Evolutionary conservation across 202 grass and related monocot species (phyloP).

Genomic region (Brachypodium distachyon): DNA sequence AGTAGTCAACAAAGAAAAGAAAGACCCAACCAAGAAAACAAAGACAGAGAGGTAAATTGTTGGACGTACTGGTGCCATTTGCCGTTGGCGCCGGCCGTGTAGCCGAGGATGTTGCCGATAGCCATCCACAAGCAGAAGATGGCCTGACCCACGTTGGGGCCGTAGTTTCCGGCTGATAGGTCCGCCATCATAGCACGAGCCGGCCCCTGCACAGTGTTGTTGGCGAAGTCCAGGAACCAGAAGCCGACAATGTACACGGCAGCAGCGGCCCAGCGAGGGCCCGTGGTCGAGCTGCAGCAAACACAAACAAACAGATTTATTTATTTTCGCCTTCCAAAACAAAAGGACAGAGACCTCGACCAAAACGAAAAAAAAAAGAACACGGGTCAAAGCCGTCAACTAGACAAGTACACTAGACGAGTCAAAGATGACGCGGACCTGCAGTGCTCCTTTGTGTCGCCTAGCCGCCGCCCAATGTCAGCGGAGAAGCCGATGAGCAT

Average conservation of each 20-base stretch:
- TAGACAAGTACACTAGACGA: too few species aligned
- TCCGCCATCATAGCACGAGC: conserved; percentile 88
- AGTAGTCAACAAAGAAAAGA: background rate
- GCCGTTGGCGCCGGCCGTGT: conserved; percentile 67
- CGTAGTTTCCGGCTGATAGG: conserved; percentile 48
- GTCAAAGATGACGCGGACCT: conserved; percentile 24
- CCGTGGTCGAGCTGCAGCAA: conserved; percentile 42
- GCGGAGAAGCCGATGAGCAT: conserved; percentile 76
- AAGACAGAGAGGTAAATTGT: background rate
- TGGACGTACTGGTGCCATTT: conserved; percentile 64
- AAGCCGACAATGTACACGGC: conserved; percentile 72
- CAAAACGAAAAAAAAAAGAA: background rate
- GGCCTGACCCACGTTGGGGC: conserved; percentile 63
- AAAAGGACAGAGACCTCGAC: too few species aligned
- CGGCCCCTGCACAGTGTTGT: conserved; percentile 85
- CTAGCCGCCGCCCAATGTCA: conserved; percentile 64
- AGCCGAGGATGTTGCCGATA: conserved; percentile 77
- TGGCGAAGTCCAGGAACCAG: conserved; percentile 81
- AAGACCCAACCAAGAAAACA: background rate
- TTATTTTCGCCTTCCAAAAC: too few species aligned
- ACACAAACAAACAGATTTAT: background rate
- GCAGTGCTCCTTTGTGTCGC: conserved; percentile 78
- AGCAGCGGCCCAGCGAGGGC: conserved; percentile 63
- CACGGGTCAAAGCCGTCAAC: too few species aligned
- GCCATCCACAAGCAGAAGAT: conserved; percentile 84